These are phyloP conservation scores for Epichloe festucae DNA, from an alignment of 2,329 filamentous ascomycete genomes.

Conservation along the genomic window DNA sequence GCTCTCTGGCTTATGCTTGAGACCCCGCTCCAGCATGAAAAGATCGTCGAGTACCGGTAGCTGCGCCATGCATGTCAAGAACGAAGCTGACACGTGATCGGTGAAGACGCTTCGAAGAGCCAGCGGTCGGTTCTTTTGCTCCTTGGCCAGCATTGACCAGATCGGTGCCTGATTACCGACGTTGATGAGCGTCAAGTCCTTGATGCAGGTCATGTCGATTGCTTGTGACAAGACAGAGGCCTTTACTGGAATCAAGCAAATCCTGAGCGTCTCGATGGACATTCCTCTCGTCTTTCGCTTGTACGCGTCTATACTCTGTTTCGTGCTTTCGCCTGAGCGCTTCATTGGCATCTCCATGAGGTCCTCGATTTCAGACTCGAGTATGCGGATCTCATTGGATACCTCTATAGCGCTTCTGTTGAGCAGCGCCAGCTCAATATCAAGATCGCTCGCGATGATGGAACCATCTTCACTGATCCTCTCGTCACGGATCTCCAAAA, in stretches of 20 bases:
- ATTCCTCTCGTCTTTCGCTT: constrained; percentile 45
- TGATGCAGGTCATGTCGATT: constrained; percentile 44
- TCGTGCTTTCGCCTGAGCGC: constrained; percentile 8
- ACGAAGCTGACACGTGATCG: constrained; percentile 44
- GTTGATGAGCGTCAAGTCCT: constrained; percentile 46
- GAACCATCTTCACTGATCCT: neutral
- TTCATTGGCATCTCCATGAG: neutral
- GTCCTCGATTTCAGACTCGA: constrained; percentile 7
- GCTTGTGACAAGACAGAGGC: constrained; percentile 42
- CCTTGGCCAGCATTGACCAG: constrained; percentile 42
- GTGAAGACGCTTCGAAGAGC: constrained; percentile 46
- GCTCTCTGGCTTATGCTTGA: constrained; percentile 38
- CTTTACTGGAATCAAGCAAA: constrained; percentile 48
- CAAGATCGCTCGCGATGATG: constrained; percentile 3
- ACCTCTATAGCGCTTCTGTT: constrained; percentile 5
- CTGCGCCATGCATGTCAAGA: constrained; percentile 40
- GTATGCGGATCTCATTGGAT: constrained; percentile 6
- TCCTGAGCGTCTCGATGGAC: constrained; percentile 37
- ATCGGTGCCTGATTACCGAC: constrained; percentile 48
- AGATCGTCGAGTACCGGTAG: constrained; percentile 43
- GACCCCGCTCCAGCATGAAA: constrained; percentile 42
- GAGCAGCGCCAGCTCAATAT: constrained; percentile 20
- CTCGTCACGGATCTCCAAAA: constrained; percentile 4
- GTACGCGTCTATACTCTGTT: constrained; percentile 34
- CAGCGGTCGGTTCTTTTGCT: constrained; percentile 38